Evolutionary conservation across 2,329 filamentous ascomycete genomes (phyloP).

Genomic region (Botrytis fabae): DNA sequence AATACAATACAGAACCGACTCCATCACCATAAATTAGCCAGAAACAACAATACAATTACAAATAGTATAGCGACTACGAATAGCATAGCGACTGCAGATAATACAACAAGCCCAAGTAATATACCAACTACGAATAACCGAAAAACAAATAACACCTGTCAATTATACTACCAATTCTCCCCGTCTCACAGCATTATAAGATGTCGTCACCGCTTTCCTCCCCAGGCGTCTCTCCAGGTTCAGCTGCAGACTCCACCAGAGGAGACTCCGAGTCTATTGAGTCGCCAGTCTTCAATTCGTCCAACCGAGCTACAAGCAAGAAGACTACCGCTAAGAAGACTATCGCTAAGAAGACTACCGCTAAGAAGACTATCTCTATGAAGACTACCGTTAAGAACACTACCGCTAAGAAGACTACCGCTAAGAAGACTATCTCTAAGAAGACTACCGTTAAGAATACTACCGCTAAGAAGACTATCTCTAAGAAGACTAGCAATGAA

Average conservation of each 20-base stretch:
- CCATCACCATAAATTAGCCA: neutral
- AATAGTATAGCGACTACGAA: neutral
- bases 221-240: neutral
- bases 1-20: neutral
- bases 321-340: too few species aligned
- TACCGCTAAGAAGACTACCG: too few species aligned
- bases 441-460: too few species aligned
- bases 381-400: too few species aligned
- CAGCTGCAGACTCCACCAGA: neutral
- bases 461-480: too few species aligned
- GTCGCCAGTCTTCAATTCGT: too few species aligned
- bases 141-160: neutral
- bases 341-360: too few species aligned
- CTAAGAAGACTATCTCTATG: too few species aligned
- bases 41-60: too few species aligned
- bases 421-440: too few species aligned
- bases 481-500: too few species aligned
- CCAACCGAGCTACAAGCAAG: neutral
- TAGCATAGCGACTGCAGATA: neutral
- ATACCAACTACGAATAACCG: neutral
- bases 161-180: neutral
- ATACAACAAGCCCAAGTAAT: neutral
- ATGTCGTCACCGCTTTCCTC: neutral
- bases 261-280: neutral
- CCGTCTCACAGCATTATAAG: neutral